Conservation (phyloP, 768 basidiomycete species). For the Artomyces pyxidatus region DNA sequence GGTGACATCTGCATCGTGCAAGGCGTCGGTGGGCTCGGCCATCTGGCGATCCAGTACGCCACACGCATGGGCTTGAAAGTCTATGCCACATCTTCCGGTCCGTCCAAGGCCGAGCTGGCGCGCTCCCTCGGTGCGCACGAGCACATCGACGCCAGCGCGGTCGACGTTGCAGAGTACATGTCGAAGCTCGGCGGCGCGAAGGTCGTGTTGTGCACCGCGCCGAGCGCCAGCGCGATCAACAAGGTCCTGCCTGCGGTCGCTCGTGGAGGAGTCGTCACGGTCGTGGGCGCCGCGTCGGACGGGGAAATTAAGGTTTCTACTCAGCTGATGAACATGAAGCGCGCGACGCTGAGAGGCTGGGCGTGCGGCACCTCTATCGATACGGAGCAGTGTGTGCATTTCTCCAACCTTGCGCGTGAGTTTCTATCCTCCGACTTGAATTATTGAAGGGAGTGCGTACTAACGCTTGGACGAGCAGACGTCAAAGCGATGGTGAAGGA, state of each 20-base stretch:
- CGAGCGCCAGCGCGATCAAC: conserved; percentile 17
- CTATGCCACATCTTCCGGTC: conserved; percentile 26
- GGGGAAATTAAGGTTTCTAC: conserved; percentile 6
- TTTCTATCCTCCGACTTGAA: neutral
- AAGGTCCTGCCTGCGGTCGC: neutral
- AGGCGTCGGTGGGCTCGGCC: conserved; percentile 28
- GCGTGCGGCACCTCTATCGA: conserved; percentile 6
- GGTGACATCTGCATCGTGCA: conserved; percentile 32
- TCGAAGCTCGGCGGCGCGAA: conserved; percentile 32
- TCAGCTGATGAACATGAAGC: conserved; percentile 7
- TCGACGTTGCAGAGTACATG: conserved; percentile 23
- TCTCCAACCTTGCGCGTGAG: conserved; percentile 8
- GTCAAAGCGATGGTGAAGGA: conserved; percentile 62
- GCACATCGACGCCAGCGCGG: conserved; percentile 27
- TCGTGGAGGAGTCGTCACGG: neutral
- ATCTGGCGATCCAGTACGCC: conserved; percentile 28
- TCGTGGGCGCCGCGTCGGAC: conserved; percentile 7
- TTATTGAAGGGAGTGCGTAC: neutral
- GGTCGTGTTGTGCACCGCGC: conserved; percentile 29
- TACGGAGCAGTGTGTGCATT: conserved; percentile 7
- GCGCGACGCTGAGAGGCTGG: conserved; percentile 7
- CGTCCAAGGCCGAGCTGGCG: conserved; percentile 26
- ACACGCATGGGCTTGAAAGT: conserved; percentile 29
- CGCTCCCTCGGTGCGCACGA: conserved; percentile 29
- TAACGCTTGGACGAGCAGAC: neutral